Evolutionary conservation across 2,329 filamentous ascomycete genomes (phyloP).

Genomic region (Stachybotrys chlorohalonatus): DNA sequence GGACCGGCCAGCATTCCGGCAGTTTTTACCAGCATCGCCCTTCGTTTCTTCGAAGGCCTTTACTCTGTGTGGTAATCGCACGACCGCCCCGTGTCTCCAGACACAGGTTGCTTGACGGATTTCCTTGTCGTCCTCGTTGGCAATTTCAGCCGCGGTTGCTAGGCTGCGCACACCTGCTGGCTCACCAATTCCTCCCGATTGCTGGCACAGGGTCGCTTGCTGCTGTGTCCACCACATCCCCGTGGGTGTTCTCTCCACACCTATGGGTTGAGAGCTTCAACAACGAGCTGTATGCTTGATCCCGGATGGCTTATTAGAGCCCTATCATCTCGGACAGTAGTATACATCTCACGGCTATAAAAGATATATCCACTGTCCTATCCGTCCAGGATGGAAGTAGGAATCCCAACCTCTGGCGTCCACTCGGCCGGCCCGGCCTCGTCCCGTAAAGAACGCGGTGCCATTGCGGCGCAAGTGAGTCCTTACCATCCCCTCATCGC

Average conservation of each 20-base stretch:
- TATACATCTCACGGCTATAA: background rate
- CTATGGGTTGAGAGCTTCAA: background rate
- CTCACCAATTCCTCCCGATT: background rate
- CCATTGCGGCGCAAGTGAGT: slow-evolving; percentile 29
- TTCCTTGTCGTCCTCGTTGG: background rate
- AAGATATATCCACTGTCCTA: background rate
- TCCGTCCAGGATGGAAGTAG: background rate
- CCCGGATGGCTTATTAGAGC: slow-evolving; percentile 1
- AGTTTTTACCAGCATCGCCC: background rate
- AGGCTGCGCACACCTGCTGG: background rate
- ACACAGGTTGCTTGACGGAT: background rate
- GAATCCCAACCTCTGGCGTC: slow-evolving; percentile 13
- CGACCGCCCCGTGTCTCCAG: background rate
- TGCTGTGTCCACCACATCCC: background rate
- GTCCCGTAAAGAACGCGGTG: slow-evolving; percentile 27
- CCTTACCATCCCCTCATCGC: background rate
- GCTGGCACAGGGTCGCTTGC: no score
- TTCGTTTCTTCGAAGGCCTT: background rate
- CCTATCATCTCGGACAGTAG: background rate
- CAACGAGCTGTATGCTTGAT: background rate
- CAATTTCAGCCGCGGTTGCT: background rate
- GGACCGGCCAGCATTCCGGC: background rate
- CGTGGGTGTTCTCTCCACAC: background rate
- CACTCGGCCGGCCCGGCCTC: slow-evolving; percentile 21
- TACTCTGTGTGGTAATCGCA: background rate